These are phyloP conservation scores for Trichaptum fuscoviolaceum DNA, from an alignment of 768 basidiomycete genomes.

Conservation along the genomic window DNA sequence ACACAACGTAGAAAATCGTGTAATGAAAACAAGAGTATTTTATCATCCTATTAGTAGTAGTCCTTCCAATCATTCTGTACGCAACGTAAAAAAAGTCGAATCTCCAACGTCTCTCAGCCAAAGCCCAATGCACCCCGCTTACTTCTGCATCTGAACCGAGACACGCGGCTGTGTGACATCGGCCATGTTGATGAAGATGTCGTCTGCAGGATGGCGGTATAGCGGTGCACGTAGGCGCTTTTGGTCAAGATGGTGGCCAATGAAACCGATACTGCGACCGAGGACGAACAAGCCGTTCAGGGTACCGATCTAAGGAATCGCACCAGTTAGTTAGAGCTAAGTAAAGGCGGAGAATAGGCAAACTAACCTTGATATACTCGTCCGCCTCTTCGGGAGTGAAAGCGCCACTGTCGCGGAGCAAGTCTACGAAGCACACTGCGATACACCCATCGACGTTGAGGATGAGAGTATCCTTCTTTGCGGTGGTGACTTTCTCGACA, in stretches of 20 bases:
- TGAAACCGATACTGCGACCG: constrained; percentile 96
- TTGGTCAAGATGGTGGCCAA: constrained; percentile 95
- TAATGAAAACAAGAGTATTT: constrained; percentile 1
- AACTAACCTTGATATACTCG: constrained; percentile 81
- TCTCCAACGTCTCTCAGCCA: background rate
- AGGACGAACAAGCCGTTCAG: constrained; percentile 97
- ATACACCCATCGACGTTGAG: constrained; percentile 96
- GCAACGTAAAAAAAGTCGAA: background rate
- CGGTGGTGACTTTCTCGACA: constrained; percentile 94
- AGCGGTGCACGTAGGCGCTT: constrained; percentile 89
- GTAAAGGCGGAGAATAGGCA: background rate
- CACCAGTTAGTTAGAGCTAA: background rate
- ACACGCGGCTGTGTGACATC: constrained; percentile 80
- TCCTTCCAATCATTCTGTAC: background rate
- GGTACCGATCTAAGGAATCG: constrained; percentile 59
- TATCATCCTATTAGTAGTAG: background rate
- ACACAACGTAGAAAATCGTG: background rate
- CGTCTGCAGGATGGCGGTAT: constrained; percentile 93
- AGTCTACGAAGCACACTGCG: constrained; percentile 93
- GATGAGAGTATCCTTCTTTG: constrained; percentile 98
- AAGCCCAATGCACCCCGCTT: background rate
- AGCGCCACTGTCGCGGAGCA: constrained; percentile 86
- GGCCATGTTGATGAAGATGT: constrained; percentile 94
- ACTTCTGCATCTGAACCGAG: constrained; percentile 37
- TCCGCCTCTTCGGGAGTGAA: constrained; percentile 95